phyloP scores from a whole-genome alignment of 148 eudicot genomes.

The Fagopyrum esculentum region DNA sequence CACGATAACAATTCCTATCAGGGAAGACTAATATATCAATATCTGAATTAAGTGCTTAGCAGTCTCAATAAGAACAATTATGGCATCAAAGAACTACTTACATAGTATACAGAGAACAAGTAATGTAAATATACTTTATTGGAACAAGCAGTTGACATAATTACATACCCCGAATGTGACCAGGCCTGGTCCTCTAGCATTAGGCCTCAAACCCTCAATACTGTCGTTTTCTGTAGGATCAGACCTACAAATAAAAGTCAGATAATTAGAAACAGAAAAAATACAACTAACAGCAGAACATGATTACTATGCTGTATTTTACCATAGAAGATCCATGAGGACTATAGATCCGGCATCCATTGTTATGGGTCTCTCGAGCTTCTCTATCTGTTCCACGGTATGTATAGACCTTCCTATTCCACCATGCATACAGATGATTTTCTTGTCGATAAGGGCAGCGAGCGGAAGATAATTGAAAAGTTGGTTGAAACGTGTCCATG shows the following conservation, averaged over 20 bases:
- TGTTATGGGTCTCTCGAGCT: constrained; percentile 57
- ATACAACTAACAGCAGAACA: neutral
- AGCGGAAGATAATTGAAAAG: constrained; percentile 70
- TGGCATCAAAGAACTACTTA: neutral
- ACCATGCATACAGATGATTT: constrained; percentile 76
- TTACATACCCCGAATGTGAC: constrained; percentile 60
- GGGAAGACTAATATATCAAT: neutral
- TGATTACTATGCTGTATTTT: neutral
- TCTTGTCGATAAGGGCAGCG: constrained; percentile 68
- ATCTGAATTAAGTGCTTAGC: neutral
- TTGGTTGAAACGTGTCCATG: constrained; percentile 67
- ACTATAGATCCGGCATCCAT: constrained; percentile 79
- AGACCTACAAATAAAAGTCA: constrained; percentile 36
- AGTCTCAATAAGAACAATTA: neutral
- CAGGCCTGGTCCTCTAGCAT: constrained; percentile 76
- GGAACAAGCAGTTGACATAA: constrained; percentile 2
- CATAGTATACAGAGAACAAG: neutral
- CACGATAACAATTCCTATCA: neutral
- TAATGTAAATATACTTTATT: neutral
- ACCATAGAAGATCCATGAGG: constrained; percentile 72
- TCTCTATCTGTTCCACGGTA: constrained; percentile 61
- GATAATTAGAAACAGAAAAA: neutral
- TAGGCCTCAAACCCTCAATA: constrained; percentile 69
- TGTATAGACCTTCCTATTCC: constrained; percentile 73
- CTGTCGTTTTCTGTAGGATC: constrained; percentile 81